Evolutionary conservation across 2,329 filamentous ascomycete genomes (phyloP), one percentile per base, ranked within the genome.

Genomic region (Pseudogymnoascus sp.): DNA sequence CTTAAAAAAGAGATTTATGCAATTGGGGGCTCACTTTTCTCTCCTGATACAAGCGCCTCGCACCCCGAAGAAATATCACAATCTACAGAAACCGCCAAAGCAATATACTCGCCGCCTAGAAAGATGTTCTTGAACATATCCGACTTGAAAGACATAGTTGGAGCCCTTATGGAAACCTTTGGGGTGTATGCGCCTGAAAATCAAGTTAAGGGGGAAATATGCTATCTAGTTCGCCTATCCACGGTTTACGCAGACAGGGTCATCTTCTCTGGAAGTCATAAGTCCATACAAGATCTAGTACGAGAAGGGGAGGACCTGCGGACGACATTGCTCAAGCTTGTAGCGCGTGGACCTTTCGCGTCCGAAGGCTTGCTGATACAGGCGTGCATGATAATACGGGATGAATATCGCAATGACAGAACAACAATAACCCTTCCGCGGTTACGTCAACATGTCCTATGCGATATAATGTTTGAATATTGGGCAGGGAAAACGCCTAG

Each of bases 401-500:
- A 1, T 7, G 50, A 18, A 40, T 33, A 63, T 35, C 28, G 10
- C 25, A 3, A 14, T 7, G 6, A 38, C 44, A 21, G 62, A 16
- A n/a, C n/a, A 56, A 56, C n/a, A 56, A 56, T 56, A 33, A 33
- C 25, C n/a, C 50, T 56, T 33, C 50, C 50, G 28, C 37, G n/a
- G 65, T 14, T 66, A 5, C 44, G 47, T 8, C 25, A n/a, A 18
- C 23, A 60, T 12, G 60, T 53, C 31, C 53, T 42, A n/a, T 42
- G 62, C 50, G 50, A 62, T 12, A 35, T 65, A 16, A 25, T 66
- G 2, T 63, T 72, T 25, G 59, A 63, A 21, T 66, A 65, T 37
- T 71, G 70, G 70, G 66, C 64, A 14, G 64, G 60, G 33, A 68
- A 64, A 47, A 62, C 53, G 4, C 18, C 59, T 25, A 23, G 70